A percentile compares a stretch with the other conserved stretches of the same genome.
Conservation (phyloP, 306 rosid species). For the Adenanthera pavonina region DNA sequence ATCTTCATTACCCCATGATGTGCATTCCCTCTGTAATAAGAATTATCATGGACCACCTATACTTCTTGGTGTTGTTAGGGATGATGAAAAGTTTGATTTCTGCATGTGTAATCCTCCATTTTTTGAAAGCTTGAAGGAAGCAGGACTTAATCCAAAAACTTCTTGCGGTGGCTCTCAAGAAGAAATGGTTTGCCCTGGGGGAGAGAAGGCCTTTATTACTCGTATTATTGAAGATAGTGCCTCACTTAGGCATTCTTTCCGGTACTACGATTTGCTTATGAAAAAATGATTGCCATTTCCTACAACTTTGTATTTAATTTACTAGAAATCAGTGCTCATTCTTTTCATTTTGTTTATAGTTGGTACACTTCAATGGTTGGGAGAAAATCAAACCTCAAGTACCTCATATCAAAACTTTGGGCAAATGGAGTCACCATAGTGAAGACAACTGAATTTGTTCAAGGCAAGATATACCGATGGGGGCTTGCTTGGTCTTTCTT, state of each 20-base stretch:
- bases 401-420: constrained; percentile 73
- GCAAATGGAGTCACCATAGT: constrained; percentile 78
- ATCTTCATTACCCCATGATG: constrained; percentile 48
- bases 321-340: constrained; percentile 1
- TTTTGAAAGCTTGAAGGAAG: constrained; percentile 83
- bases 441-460: constrained; percentile 91
- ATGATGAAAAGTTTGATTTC: constrained; percentile 85
- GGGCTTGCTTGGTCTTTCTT: constrained; percentile 95
- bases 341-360: constrained; percentile 14
- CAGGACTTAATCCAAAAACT: constrained; percentile 89
- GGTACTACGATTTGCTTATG: constrained; percentile 49
- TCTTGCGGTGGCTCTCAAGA: constrained; percentile 79
- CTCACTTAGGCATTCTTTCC: constrained; percentile 17
- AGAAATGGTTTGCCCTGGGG: constrained; percentile 93
- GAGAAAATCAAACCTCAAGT: constrained; percentile 40
- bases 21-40: constrained; percentile 29
- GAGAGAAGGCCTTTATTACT: constrained; percentile 80
- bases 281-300: constrained; percentile 2
- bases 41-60: constrained; percentile 71
- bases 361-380: constrained; percentile 34
- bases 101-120: constrained; percentile 98
- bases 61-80: constrained; percentile 79
- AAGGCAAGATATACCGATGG: constrained; percentile 86
- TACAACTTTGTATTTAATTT: constrained; percentile 2
- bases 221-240: constrained; percentile 81